Percentiles rank a stretch among this genome's conserved stretches.
These are phyloP conservation scores for Setaria viridis DNA, from an alignment of 202 grass and related monocot genomes.

Conservation along the genomic window DNA sequence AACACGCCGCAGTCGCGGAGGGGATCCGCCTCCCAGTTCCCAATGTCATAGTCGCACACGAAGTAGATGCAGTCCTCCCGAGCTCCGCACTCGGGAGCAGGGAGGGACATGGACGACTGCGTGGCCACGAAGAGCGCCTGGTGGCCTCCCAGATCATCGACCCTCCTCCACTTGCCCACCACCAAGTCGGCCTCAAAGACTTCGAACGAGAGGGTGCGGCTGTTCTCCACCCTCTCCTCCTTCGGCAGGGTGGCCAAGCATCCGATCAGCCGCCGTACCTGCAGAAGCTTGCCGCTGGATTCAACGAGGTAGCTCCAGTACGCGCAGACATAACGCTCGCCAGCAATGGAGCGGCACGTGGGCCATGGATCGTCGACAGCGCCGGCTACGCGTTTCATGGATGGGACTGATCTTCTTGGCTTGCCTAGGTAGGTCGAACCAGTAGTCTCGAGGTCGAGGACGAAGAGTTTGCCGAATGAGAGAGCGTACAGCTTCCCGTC, in stretches of 20 bases:
- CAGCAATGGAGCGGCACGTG: not conserved
- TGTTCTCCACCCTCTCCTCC: no score
- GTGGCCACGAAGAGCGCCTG: not conserved
- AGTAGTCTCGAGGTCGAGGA: not conserved
- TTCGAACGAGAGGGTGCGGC: not conserved
- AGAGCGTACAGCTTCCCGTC: not conserved
- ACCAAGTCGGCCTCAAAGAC: not conserved
- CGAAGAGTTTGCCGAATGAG: not conserved
- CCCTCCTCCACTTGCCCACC: not conserved
- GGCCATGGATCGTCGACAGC: no score
- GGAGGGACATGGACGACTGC: not conserved
- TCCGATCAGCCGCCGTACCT: not conserved
- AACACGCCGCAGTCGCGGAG: not conserved
- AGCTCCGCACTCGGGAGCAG: not conserved
- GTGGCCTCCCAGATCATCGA: not conserved
- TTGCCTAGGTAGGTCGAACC: not conserved
- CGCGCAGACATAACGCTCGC: not conserved
- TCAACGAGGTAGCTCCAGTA: not conserved
- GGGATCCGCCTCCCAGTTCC: not conserved
- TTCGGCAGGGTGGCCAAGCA: not conserved
- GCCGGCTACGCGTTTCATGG: not conserved
- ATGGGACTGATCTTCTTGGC: not conserved
- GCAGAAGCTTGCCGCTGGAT: not conserved
- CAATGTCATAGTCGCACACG: not conserved
- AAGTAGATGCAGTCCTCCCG: not conserved